These are phyloP conservation scores for Arctium minus DNA, from an alignment of 129 eudicot genomes.

Conservation along the genomic window DNA sequence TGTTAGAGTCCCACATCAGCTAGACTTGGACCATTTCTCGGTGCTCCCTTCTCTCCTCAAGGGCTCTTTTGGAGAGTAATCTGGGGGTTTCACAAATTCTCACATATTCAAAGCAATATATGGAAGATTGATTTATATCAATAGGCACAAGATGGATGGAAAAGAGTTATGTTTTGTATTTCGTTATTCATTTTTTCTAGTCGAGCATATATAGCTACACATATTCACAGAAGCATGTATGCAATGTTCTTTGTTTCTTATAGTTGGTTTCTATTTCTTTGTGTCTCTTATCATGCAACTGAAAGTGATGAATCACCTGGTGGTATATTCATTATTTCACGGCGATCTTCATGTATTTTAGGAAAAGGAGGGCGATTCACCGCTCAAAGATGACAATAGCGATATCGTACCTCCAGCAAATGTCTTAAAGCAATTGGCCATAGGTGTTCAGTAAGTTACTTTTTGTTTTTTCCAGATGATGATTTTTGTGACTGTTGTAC, in stretches of 20 bases:
- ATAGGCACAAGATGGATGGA: not conserved
- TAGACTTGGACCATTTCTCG: no score
- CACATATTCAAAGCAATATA: no score
- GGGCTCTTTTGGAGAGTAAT: no score
- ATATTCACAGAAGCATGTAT: not conserved
- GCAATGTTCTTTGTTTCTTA: not conserved
- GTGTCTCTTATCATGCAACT: not conserved
- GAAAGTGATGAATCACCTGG: not conserved
- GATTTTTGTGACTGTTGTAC: conserved; percentile 1
- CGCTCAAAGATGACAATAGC: conserved; percentile 25
- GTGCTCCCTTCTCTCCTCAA: no score
- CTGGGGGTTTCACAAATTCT: no score
- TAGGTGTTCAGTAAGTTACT: conserved; percentile 79
- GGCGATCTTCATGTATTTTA: conserved; percentile 24
- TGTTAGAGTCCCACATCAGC: no score
- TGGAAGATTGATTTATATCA: not conserved
- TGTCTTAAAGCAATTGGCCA: conserved; percentile 60
- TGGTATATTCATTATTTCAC: not conserved
- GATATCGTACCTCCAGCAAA: conserved; percentile 64
- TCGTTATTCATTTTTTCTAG: not conserved
- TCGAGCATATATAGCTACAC: no score
- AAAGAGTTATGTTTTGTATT: not conserved
- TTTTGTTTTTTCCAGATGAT: not conserved
- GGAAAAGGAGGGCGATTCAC: conserved; percentile 45
- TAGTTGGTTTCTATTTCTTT: not conserved